A percentile compares a stretch with the other conserved stretches of the same genome.
phyloP scores from a whole-genome alignment of 208 protist species.

The Crithidia expoeki region DNA sequence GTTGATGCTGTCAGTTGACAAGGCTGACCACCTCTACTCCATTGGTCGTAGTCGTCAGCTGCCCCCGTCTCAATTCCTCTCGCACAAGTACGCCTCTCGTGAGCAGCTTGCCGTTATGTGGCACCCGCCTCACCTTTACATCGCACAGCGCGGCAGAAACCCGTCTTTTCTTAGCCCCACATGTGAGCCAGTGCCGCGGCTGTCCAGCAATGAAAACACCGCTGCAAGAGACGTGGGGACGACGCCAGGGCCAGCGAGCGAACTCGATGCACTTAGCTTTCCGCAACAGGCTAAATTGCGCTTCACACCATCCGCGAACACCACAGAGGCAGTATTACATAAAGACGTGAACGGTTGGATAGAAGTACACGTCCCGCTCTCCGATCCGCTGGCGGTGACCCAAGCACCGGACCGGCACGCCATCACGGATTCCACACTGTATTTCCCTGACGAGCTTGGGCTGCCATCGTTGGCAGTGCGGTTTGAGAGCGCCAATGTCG shows the following conservation, averaged over 20 bases:
- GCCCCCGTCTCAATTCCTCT: slow-evolving; percentile 50
- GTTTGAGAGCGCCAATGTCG: slow-evolving; percentile 31
- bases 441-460: slow-evolving; percentile 69
- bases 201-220: neutral
- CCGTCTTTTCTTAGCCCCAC: slow-evolving; percentile 56
- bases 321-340: slow-evolving; percentile 11
- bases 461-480: slow-evolving; percentile 59
- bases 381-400: slow-evolving; percentile 28
- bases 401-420: slow-evolving; percentile 23
- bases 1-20: slow-evolving; percentile 43
- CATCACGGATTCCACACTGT: slow-evolving; percentile 38
- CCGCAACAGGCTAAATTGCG: slow-evolving; percentile 5
- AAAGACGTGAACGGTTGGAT: neutral
- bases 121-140: slow-evolving; percentile 40
- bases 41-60: slow-evolving; percentile 57
- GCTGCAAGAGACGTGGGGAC: too few species aligned
- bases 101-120: slow-evolving; percentile 62
- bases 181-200: slow-evolving; percentile 32
- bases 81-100: slow-evolving; percentile 64
- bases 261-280: neutral
- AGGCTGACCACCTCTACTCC: slow-evolving; percentile 36
- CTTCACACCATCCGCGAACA: slow-evolving; percentile 4
- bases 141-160: slow-evolving; percentile 64
- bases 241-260: neutral
- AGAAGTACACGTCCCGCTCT: slow-evolving; percentile 27